These are phyloP conservation scores for Ogataea nitratoaversa DNA, from an alignment of 805 yeast genomes.

Conservation along the genomic window DNA sequence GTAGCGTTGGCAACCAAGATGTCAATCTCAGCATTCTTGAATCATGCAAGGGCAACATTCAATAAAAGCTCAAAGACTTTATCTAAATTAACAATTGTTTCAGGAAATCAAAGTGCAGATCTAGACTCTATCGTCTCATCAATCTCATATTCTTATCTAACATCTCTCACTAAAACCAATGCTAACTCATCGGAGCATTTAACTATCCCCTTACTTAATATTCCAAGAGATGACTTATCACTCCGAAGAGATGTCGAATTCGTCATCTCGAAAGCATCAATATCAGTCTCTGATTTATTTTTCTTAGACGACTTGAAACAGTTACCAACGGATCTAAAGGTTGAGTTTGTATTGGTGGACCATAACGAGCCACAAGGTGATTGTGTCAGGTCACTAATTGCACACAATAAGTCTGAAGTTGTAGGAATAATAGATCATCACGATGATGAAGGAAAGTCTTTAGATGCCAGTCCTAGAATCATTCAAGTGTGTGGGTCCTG, in stretches of 20 bases:
- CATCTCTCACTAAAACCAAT: constrained; percentile 18
- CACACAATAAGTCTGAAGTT: constrained; percentile 31
- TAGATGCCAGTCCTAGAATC: constrained; percentile 55
- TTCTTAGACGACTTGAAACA: constrained; percentile 64
- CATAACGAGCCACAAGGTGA: constrained; percentile 67
- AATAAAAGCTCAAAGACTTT: constrained; percentile 1
- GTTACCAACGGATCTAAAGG: constrained; percentile 9
- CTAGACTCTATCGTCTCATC: constrained; percentile 84
- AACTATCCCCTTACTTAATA: constrained; percentile 70
- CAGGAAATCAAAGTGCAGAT: constrained; percentile 87
- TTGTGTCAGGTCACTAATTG: constrained; percentile 29
- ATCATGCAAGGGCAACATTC: constrained; percentile 4
- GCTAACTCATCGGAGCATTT: constrained; percentile 24
- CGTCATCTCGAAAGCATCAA: constrained; percentile 43
- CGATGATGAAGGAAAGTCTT: constrained; percentile 55
- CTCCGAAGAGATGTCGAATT: constrained; percentile 68
- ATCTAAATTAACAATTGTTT: constrained; percentile 37
- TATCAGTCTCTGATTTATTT: constrained; percentile 47
- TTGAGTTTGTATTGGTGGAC: constrained; percentile 68
- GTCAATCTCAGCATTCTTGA: constrained; percentile 3
- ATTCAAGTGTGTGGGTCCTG: constrained; percentile 72
- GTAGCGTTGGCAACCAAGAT: background rate
- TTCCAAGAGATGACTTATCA: constrained; percentile 58
- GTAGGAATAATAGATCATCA: constrained; percentile 84
- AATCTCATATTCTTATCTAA: constrained; percentile 63